Evolutionary conservation across 176 grass and related monocot species (phyloP), one percentile per base, ranked within the genome.

Genomic region (Oryza glumipatula): DNA sequence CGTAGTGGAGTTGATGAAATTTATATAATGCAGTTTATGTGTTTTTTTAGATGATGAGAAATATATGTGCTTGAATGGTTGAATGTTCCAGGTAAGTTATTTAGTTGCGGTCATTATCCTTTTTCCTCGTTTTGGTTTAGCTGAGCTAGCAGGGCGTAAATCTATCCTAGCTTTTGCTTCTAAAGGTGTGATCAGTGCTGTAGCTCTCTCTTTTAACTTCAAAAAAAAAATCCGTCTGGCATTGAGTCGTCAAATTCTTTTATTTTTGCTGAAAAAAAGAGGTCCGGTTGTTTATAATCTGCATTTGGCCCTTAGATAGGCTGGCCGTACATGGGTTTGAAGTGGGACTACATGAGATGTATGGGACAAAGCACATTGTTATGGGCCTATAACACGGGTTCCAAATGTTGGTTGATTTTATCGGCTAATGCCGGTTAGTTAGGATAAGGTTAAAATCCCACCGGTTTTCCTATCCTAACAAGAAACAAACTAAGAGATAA

Each of bases 311-410:
- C 10, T 17, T 13, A 7, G 12, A 24, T 17, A 6, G n/a, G 54
- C 10, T 22, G 10, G 12, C 43, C 9, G 12, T 23, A 21, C 4
- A 58, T 69, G 83, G 82, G 74, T 47, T 14, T 49, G 49, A 52
- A 52, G 11, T 6, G 49, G 49, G 49, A 14, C 49, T 52, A 52
- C 49, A 5, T 6, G 49, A 52, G 49, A 4, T 49, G 11, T 15
- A 49, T 49, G 47, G 47, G 47, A 49, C 47, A 49, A 5, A 14
- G 12, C 43, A 11, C 11, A 47, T 12, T 47, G 45, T 47, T 47
- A 16, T 68, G 68, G 81, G 81, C 86, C 68, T 60, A 49, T 68
- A 43, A 7, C 47, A 10, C 9, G 76, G 39, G 1, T 64, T 41
- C 68, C 58, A 26, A 26, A 26, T 26, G 26, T 26, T 26, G 26